phyloP scores from a whole-genome alignment of 352 stramenopile species.

The Lagenidium giganteum region DNA sequence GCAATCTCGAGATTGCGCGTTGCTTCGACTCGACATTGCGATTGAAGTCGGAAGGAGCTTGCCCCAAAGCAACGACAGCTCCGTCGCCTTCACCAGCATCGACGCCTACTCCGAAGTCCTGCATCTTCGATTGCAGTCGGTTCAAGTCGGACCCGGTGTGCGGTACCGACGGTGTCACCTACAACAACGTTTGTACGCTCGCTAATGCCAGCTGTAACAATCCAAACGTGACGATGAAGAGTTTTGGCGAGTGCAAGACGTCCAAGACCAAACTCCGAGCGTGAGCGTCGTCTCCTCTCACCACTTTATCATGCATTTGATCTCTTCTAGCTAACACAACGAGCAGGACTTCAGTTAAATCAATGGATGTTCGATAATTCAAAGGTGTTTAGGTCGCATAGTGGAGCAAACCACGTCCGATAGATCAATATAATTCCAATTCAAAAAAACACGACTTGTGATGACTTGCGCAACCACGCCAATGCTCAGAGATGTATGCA shows the following conservation, averaged over 20 bases:
- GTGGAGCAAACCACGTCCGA: too few species aligned
- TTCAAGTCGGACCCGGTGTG: slow-evolving; percentile 22
- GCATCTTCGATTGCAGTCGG: slow-evolving; percentile 38
- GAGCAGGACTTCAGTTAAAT: too few species aligned
- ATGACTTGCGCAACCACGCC: too few species aligned
- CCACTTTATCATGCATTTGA: too few species aligned
- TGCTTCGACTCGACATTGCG: slow-evolving; percentile 33
- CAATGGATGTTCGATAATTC: too few species aligned
- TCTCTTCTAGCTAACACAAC: too few species aligned
- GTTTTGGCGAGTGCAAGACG: slow-evolving; percentile 44
- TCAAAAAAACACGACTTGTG: too few species aligned
- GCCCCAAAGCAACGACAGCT: slow-evolving; percentile 6
- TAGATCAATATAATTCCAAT: too few species aligned
- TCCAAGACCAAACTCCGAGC: too few species aligned
- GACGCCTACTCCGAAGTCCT: slow-evolving; percentile 29
- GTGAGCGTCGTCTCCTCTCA: too few species aligned
- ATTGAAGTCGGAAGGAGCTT: slow-evolving; percentile 35
- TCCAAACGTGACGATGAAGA: slow-evolving; percentile 24
- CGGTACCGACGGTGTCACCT: slow-evolving; percentile 26
- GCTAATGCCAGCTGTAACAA: slow-evolving; percentile 19
- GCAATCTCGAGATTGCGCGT: slow-evolving; percentile 38
- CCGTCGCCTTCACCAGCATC: slow-evolving; percentile 17
- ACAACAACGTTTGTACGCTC: slow-evolving; percentile 29
- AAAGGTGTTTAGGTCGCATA: too few species aligned
- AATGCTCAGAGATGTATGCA: too few species aligned